These are phyloP conservation scores for Epichloe sylvatica DNA, from an alignment of 2,329 filamentous ascomycete species.

Conservation along the genomic window DNA sequence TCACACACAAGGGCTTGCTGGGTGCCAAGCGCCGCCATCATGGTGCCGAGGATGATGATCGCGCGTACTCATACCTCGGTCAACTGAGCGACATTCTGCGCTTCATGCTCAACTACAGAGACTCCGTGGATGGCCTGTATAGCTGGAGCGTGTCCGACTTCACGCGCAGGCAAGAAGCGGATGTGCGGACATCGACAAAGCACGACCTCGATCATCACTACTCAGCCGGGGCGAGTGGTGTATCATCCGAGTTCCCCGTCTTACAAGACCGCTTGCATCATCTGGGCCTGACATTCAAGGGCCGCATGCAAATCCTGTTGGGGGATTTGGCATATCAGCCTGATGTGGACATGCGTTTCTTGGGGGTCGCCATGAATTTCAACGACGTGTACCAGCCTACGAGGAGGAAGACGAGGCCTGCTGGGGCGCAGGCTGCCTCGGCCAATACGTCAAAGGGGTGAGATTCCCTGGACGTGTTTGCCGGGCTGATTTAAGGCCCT, in stretches of 20 bases:
- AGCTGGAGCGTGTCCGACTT: slow-evolving; percentile 92
- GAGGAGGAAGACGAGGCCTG: slow-evolving; percentile 42
- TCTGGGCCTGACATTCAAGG: slow-evolving; percentile 62
- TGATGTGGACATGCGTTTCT: slow-evolving; percentile 87
- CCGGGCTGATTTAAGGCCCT: not conserved
- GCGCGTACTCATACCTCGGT: slow-evolving; percentile 69
- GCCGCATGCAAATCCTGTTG: slow-evolving; percentile 64
- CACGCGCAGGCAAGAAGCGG: slow-evolving; percentile 74
- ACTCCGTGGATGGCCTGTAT: slow-evolving; percentile 86
- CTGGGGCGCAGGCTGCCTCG: slow-evolving; percentile 7
- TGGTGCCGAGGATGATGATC: slow-evolving; percentile 46
- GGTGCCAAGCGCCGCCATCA: slow-evolving; percentile 47
- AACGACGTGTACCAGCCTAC: slow-evolving; percentile 87
- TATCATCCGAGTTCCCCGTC: slow-evolving; percentile 54
- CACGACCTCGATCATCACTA: slow-evolving; percentile 14
- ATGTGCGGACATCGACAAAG: slow-evolving; percentile 55
- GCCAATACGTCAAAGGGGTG: slow-evolving; percentile 15
- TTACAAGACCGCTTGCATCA: slow-evolving; percentile 59
- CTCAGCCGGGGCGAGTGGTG: slow-evolving; percentile 32
- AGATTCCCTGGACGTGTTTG: slow-evolving; percentile 1
- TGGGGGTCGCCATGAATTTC: slow-evolving; percentile 97
- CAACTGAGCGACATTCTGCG: slow-evolving; percentile 89
- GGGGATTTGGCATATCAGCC: slow-evolving; percentile 87
- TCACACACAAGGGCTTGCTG: slow-evolving; percentile 89
- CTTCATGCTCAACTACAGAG: slow-evolving; percentile 85